phyloP scores from a whole-genome alignment of 2,329 filamentous ascomycete species.

The Dryadomyces quercus-mongolicae region DNA sequence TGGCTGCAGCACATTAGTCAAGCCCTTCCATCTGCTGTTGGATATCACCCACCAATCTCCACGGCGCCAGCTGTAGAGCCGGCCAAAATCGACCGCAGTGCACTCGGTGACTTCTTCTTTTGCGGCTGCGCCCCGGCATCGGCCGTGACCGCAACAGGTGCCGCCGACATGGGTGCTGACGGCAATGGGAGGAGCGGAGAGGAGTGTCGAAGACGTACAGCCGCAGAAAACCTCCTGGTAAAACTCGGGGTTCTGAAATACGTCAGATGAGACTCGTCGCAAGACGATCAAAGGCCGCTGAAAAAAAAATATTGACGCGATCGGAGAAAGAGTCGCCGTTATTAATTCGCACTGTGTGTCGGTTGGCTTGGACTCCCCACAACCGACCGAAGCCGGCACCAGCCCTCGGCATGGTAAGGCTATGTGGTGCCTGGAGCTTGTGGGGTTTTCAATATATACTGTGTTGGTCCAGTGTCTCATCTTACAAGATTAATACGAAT shows the following conservation, averaged over 20 bases:
- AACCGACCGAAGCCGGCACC: too few relatives aligned
- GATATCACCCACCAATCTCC: slow-evolving; percentile 58
- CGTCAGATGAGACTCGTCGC: too few relatives aligned
- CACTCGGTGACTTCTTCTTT: slow-evolving; percentile 50
- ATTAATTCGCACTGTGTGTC: background rate
- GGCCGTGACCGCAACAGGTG: slow-evolving; percentile 2
- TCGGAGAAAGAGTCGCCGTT: background rate
- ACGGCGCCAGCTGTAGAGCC: slow-evolving; percentile 89
- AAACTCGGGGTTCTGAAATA: too few relatives aligned
- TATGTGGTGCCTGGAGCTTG: too few relatives aligned
- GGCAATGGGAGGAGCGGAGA: too few relatives aligned
- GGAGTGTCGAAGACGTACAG: too few relatives aligned
- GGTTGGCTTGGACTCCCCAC: background rate
- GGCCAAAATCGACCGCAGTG: slow-evolving; percentile 79
- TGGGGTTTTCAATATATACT: too few relatives aligned
- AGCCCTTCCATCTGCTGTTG: background rate
- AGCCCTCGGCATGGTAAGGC: too few relatives aligned
- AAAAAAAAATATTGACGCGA: background rate
- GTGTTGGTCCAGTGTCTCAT: too few relatives aligned
- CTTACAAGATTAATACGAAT: too few relatives aligned
- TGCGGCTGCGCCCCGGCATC: slow-evolving; percentile 5
- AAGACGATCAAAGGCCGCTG: background rate
- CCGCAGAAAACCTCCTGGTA: too few relatives aligned
- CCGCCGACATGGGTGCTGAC: slow-evolving; percentile 3
- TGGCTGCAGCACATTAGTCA: slow-evolving; percentile 35